Evolutionary conservation across 345 rosid genomes (phyloP).

Genomic region (Eucalyptus regnans): DNA sequence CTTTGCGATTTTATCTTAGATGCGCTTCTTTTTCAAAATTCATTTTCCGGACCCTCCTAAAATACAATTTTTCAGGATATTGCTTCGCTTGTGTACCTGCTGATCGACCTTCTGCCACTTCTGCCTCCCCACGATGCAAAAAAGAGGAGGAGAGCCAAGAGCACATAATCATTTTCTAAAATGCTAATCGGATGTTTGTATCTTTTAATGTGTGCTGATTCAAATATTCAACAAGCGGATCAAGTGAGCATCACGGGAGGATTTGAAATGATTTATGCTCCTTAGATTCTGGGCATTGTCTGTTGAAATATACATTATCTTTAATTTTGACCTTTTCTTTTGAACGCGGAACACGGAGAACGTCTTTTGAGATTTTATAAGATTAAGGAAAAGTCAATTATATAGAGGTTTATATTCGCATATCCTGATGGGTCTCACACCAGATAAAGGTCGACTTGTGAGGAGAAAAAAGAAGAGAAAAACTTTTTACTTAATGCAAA

Average conservation of each 20-base stretch:
- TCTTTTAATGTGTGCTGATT: too few species aligned
- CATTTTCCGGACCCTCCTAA: not conserved
- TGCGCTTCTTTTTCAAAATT: not conserved
- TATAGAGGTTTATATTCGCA: not conserved
- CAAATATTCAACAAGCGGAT: too few species aligned
- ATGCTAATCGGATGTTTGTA: too few species aligned
- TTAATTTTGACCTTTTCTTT: not conserved
- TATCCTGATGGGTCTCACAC: not conserved
- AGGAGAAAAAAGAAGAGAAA: not conserved
- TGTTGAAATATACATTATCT: not conserved
- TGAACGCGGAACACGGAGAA: too few species aligned
- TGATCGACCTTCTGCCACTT: not conserved
- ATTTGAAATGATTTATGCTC: not conserved
- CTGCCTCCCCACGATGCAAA: not conserved
- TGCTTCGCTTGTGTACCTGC: not conserved
- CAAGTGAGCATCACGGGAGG: too few species aligned
- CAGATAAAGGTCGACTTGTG: not conserved
- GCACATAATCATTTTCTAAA: too few species aligned
- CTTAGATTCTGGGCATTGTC: not conserved
- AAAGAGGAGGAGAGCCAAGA: too few species aligned
- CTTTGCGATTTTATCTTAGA: not conserved
- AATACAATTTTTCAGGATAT: not conserved
- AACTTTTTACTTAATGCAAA: not conserved
- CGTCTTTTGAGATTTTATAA: not conserved
- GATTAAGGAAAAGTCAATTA: not conserved